A percentile compares a stretch with the other conserved stretches of the same genome.
Evolutionary conservation across 2,329 filamentous ascomycete species (phyloP).

Genomic region (Diaporthe eres): DNA sequence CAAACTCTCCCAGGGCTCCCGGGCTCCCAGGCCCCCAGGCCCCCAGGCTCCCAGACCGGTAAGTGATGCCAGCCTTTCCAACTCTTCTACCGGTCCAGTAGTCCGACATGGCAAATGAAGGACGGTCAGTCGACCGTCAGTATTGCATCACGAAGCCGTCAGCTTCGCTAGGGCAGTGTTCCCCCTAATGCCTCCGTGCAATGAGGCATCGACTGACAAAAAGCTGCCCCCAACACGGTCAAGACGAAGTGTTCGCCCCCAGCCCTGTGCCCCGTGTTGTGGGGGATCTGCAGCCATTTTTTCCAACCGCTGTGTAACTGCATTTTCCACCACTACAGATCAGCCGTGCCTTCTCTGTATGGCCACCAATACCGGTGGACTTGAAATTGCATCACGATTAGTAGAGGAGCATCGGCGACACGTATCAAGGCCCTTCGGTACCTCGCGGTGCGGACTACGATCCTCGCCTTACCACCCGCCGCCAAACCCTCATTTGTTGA

Average conservation of each 20-base stretch:
- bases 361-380: not conserved
- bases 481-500: not conserved
- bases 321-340: not conserved
- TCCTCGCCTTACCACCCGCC: no score
- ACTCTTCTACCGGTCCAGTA: not conserved
- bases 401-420: not conserved
- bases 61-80: not conserved
- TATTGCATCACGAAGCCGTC: conserved; percentile 4
- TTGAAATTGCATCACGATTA: not conserved
- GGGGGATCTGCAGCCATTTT: conserved; percentile 5
- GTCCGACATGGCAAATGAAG: not conserved
- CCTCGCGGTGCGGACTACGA: no score
- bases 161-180: conserved; percentile 11
- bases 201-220: not conserved
- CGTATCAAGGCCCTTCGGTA: not conserved
- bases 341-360: not conserved
- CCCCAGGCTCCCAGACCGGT: not conserved
- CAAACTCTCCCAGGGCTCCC: not conserved
- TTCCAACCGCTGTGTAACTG: not conserved
- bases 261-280: not conserved
- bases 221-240: not conserved
- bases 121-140: not conserved
- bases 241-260: not conserved
- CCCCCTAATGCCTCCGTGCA: not conserved
- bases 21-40: no score